Evolutionary conservation across 495 filamentous ascomycete genomes (phyloP).

Genomic region (Cladorrhinum samala): DNA sequence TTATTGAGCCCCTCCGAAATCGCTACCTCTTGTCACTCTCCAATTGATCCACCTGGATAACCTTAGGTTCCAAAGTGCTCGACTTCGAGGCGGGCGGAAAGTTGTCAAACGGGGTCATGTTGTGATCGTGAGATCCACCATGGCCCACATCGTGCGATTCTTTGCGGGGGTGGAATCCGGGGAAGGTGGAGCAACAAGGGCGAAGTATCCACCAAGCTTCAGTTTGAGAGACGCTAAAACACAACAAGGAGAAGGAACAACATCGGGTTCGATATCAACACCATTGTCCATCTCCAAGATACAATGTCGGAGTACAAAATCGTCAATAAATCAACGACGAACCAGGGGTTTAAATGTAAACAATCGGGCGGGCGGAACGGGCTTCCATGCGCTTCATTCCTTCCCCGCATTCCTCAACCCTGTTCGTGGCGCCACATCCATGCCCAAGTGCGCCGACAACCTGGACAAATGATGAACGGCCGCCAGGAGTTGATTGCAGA

Average conservation of each 20-base stretch:
- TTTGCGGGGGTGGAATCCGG: slow-evolving; percentile 25
- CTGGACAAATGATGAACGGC: background rate
- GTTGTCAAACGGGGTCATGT: slow-evolving; percentile 4
- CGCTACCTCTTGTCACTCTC: too few species aligned
- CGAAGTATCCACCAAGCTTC: slow-evolving; percentile 11
- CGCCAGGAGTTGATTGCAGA: slow-evolving; percentile 11
- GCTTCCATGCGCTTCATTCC: too few species aligned
- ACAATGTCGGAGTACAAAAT: too few species aligned
- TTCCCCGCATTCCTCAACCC: slow-evolving; percentile 2
- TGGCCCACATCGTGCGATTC: slow-evolving; percentile 1
- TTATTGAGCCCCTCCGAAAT: too few species aligned
- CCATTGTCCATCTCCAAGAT: too few species aligned
- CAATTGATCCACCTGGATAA: too few species aligned
- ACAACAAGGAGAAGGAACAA: background rate
- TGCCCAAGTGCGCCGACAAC: slow-evolving; percentile 9
- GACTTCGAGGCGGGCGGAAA: background rate
- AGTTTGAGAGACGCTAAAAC: slow-evolving; percentile 3
- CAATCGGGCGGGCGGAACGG: too few species aligned
- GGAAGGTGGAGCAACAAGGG: slow-evolving; percentile 20
- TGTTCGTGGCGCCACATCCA: slow-evolving; percentile 12
- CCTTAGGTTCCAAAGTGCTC: too few species aligned
- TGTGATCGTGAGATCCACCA: slow-evolving; percentile 18
- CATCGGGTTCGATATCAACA: slow-evolving; percentile 11
- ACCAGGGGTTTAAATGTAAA: background rate
- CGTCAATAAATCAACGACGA: too few species aligned